phyloP scores from a whole-genome alignment of 176 grass and related monocot genomes.

The Aegilops sharonensis region DNA sequence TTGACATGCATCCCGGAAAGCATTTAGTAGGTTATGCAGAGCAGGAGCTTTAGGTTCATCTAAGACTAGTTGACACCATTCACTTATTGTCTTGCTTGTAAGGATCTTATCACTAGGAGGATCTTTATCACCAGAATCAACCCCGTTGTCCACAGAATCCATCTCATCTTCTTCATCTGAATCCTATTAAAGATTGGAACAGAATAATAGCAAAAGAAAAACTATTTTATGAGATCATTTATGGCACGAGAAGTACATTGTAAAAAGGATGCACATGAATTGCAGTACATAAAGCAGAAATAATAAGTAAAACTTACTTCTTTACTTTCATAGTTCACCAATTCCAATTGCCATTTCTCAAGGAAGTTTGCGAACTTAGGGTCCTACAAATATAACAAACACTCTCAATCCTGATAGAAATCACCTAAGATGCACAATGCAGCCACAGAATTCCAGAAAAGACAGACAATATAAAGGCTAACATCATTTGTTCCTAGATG shows the following conservation, averaged over 20 bases:
- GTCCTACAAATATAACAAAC: slow-evolving; percentile 59
- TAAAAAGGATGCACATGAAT: neutral
- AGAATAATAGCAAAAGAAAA: neutral
- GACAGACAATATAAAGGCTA: neutral
- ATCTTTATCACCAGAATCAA: slow-evolving; percentile 38
- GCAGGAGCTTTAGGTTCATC: slow-evolving; percentile 62
- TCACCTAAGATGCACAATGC: neutral
- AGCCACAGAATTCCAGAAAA: neutral
- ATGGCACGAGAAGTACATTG: neutral
- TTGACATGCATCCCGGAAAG: slow-evolving; percentile 64
- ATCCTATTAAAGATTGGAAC: slow-evolving; percentile 43
- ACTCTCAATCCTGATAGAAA: slow-evolving; percentile 15
- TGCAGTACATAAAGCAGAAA: neutral
- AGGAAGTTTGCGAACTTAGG: slow-evolving; percentile 73
- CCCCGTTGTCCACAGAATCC: slow-evolving; percentile 29
- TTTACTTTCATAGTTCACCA: slow-evolving; percentile 43
- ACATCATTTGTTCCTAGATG: neutral
- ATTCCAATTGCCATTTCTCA: slow-evolving; percentile 44
- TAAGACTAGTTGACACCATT: slow-evolving; percentile 86
- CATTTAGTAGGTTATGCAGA: slow-evolving; percentile 67
- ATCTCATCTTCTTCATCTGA: slow-evolving; percentile 64
- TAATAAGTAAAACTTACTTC: slow-evolving; percentile 47
- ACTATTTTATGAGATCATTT: neutral
- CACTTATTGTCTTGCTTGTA: slow-evolving; percentile 70
- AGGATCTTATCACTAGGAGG: slow-evolving; percentile 49